A percentile compares a stretch with the other conserved stretches of the same genome.
Evolutionary conservation across 495 filamentous ascomycete genomes (phyloP).

Genomic region (Neurospora sublineolata): DNA sequence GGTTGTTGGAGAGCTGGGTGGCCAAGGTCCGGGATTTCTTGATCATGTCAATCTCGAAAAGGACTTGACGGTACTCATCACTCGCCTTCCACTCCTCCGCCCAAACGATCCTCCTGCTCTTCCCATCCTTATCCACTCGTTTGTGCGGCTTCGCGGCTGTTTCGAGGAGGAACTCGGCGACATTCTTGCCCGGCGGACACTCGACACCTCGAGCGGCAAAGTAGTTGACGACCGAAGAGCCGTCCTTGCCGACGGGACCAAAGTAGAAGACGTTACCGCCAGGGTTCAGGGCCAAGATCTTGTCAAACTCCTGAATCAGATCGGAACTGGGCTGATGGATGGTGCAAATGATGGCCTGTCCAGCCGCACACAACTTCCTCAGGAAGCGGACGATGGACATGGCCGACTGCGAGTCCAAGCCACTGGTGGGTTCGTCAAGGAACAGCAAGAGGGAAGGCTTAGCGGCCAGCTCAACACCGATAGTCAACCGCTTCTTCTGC

Average conservation of each 20-base stretch:
- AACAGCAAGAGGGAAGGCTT: conserved; percentile 71
- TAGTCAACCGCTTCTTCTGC: conserved; percentile 59
- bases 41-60: conserved; percentile 60
- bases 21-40: conserved; percentile 21
- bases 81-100: conserved; percentile 63
- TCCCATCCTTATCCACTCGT: conserved; percentile 46
- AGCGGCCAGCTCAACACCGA: conserved; percentile 84
- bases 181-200: conserved; percentile 54
- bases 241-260: conserved; percentile 44
- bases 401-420: conserved; percentile 77
- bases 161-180: conserved; percentile 80
- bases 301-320: conserved; percentile 68
- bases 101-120: conserved; percentile 57
- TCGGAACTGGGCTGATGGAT: conserved; percentile 71
- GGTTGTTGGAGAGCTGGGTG: conserved; percentile 26
- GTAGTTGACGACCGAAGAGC: conserved; percentile 33
- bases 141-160: conserved; percentile 60
- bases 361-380: conserved; percentile 67
- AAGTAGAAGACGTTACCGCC: conserved; percentile 67
- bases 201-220: conserved; percentile 56
- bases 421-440: conserved; percentile 70
- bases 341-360: conserved; percentile 62
- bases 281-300: conserved; percentile 52
- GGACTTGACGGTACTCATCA: conserved; percentile 51
- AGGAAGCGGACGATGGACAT: conserved; percentile 75